Base-by-base conservation (phyloP, 2,329 filamentous ascomycete species). In the Scedosporium minutisporum region DNA sequence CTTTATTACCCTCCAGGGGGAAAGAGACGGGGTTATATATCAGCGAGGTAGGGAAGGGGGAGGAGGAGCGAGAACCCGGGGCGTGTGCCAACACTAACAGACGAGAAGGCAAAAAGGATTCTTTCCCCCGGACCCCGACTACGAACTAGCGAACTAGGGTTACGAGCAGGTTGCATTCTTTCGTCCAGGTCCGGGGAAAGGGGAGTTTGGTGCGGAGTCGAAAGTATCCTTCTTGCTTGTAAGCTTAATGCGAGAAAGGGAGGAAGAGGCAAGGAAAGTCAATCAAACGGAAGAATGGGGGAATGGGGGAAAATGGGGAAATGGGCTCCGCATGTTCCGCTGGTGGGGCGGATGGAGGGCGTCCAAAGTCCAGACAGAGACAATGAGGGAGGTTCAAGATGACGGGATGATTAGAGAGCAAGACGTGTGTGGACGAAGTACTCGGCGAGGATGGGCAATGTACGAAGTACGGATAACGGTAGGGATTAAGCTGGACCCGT, bases 231-330 rank as follows among this genome's bases (percentile, higher is more conserved):
- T 23, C 7, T 60, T 21, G 38, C 9, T 23, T 51, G 41, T 48
- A 27, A 60, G 59, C 42, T 51, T 61, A 51, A 53, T 60, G 27
- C 25, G 33, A 12, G n/a, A 33, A 38, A 58, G 9, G 38, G 29
- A 41, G 27, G 48, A 27, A 53, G 33, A 18, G 29, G 25, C 60
- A 38, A 51, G 46, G 60, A 51, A 61, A 16, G 27, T 33, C 55
- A 58, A 58, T 58, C 55, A 58, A 58, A 38, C 55, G 55, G 55
- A 58, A 38, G 55, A 58, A 58, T 58, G 55, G 55, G 51, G 29
- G n/a, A 51, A 51, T 51, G 46, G 46, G 33, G 55, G 33, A 38
- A 38, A 58, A 58, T 58, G 55, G 55, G 51, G 33, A 25, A 55
- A 23, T 18, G 51, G 12, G 21, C 51, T 55, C 51, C 21, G 51